Conservation (phyloP, 2,329 filamentous ascomycete genomes). For the Fusarium odoratissimum region DNA sequence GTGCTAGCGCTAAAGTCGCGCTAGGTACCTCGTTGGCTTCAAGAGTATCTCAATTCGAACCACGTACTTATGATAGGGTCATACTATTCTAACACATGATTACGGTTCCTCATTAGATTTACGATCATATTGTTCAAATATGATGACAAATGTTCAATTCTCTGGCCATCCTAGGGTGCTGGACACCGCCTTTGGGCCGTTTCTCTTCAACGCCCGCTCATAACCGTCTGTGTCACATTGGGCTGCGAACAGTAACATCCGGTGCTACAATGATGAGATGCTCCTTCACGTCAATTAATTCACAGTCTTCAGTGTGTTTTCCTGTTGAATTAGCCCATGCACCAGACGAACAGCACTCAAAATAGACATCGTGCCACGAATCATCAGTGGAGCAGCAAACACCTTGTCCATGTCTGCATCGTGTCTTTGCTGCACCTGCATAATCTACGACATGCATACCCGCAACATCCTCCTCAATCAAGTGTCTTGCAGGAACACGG, state of each 20-base stretch:
- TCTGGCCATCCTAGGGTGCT: no score
- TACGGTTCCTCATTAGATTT: no score
- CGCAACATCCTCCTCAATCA: not conserved
- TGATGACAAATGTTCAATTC: no score
- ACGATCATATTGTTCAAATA: no score
- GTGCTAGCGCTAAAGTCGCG: rapidly evolving
- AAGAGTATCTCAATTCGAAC: not conserved
- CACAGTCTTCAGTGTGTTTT: rapidly evolving
- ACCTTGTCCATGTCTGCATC: slow-evolving; percentile 1
- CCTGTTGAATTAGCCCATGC: rapidly evolving
- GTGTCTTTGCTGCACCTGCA: slow-evolving; percentile 4
- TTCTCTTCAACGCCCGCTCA: not conserved
- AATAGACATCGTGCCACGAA: not conserved
- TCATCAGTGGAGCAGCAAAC: not conserved
- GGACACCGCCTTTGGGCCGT: not conserved
- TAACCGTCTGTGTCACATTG: not conserved
- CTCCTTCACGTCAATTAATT: not conserved
- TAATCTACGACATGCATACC: slow-evolving; percentile 10
- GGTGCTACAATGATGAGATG: not conserved
- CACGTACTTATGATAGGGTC: not conserved
- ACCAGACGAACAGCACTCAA: rapidly evolving
- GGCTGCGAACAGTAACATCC: not conserved
- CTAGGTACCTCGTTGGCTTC: rapidly evolving
- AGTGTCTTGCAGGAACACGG: slow-evolving; percentile 6
- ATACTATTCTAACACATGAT: no score